Percentiles rank a stretch among this genome's conserved stretches.
These are phyloP conservation scores for Globisporangium irregulare DNA, from an alignment of 352 stramenopile genomes.

Conservation along the genomic window DNA sequence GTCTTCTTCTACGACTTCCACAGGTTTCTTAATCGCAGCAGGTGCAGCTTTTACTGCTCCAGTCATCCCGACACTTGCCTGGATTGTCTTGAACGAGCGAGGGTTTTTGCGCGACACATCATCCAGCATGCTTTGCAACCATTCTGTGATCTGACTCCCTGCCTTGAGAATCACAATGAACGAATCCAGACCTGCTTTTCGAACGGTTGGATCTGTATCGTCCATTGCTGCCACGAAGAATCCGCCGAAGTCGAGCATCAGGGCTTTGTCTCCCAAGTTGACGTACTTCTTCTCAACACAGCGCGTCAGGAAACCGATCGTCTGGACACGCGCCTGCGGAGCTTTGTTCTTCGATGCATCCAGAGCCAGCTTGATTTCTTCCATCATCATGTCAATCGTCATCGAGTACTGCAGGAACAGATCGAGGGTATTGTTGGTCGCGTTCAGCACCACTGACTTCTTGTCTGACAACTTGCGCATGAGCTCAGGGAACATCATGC, in stretches of 20 bases:
- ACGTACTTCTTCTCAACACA: constrained; percentile 70
- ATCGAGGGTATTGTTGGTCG: constrained; percentile 82
- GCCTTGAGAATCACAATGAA: constrained; percentile 59
- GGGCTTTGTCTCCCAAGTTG: constrained; percentile 51
- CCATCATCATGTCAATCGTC: constrained; percentile 87
- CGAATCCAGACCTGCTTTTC: constrained; percentile 68
- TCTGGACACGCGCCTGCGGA: constrained; percentile 73
- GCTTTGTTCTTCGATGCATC: constrained; percentile 83
- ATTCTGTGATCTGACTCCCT: constrained; percentile 42
- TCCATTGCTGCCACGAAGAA: constrained; percentile 67
- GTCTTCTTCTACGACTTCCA: constrained; percentile 29
- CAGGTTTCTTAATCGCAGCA: constrained; percentile 15
- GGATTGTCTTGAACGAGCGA: constrained; percentile 66
- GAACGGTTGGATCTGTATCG: constrained; percentile 77
- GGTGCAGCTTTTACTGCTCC: constrained; percentile 17
- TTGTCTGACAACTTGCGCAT: constrained; percentile 88
- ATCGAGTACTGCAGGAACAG: constrained; percentile 77
- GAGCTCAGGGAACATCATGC: constrained; percentile 73
- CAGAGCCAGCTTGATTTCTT: constrained; percentile 70
- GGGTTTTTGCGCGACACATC: constrained; percentile 69
- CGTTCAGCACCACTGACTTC: constrained; percentile 77
- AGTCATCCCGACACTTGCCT: constrained; percentile 37
- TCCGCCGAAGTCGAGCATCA: constrained; percentile 62
- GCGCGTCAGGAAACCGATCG: constrained; percentile 61
- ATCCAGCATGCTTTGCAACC: constrained; percentile 60